Evolutionary conservation across 495 filamentous ascomycete species (phyloP).

Genomic region (Podospora comata): DNA sequence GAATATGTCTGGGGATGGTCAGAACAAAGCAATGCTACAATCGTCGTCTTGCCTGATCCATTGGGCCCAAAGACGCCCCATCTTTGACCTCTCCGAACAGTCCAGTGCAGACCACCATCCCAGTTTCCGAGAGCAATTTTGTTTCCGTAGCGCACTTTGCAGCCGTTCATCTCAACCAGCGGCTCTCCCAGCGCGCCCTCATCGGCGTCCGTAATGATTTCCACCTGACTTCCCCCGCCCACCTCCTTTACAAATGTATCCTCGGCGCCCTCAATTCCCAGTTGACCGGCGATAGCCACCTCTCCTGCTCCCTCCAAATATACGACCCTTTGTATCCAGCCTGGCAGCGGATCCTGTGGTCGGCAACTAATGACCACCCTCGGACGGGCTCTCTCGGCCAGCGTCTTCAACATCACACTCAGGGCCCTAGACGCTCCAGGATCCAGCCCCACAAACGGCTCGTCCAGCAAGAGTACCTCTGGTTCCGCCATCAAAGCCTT

Average conservation of each 20-base stretch:
- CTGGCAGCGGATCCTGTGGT: constrained; percentile 79
- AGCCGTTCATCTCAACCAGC: constrained; percentile 81
- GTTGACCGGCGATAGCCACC: constrained; percentile 29
- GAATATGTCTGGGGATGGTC: constrained; percentile 95
- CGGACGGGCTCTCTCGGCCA: constrained; percentile 63
- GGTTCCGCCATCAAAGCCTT: constrained; percentile 75
- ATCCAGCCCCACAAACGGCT: constrained; percentile 96
- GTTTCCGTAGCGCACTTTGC: constrained; percentile 73
- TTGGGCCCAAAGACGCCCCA: constrained; percentile 94
- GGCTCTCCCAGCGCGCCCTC: constrained; percentile 44
- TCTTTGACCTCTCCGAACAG: constrained; percentile 72
- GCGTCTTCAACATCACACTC: constrained; percentile 61
- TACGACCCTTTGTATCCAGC: constrained; percentile 83
- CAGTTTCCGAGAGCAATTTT: constrained; percentile 76
- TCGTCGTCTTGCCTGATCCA: constrained; percentile 86
- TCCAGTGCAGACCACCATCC: constrained; percentile 79
- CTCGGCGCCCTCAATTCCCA: constrained; percentile 45
- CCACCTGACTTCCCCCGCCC: constrained; percentile 26
- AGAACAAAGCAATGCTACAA: constrained; percentile 87
- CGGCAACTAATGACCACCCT: constrained; percentile 73
- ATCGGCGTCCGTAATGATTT: neutral
- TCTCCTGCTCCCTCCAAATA: constrained; percentile 52
- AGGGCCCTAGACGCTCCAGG: constrained; percentile 69
- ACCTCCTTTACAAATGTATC: constrained; percentile 18
- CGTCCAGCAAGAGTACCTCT: constrained; percentile 81